Percentiles rank a stretch among this genome's conserved stretches.
Evolutionary conservation across 495 filamentous ascomycete genomes (phyloP).

Genomic region (Penicillium coffeae): DNA sequence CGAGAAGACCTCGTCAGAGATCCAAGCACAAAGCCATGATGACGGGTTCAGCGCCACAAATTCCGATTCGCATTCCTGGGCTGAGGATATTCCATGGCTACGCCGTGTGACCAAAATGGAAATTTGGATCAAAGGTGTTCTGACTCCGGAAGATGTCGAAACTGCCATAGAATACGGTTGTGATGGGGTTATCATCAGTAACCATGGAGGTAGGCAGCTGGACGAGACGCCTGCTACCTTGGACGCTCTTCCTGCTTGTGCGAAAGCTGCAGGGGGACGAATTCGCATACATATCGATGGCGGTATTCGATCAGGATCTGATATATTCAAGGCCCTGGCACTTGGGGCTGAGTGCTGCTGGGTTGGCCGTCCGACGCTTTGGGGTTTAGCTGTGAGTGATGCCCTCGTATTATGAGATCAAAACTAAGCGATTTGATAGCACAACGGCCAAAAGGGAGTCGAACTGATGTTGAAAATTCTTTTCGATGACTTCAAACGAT

Average conservation of each 20-base stretch:
- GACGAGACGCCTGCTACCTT: conserved; percentile 63
- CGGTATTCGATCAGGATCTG: conserved; percentile 58
- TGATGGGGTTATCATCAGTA: conserved; percentile 59
- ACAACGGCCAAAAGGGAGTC: conserved; percentile 38
- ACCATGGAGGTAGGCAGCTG: conserved; percentile 67
- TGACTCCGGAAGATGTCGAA: conserved; percentile 52
- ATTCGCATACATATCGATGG: conserved; percentile 68
- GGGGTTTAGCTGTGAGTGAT: conserved; percentile 28
- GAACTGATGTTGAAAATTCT: conserved; percentile 39
- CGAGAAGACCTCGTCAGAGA: conserved; percentile 69
- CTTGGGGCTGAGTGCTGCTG: conserved; percentile 62
- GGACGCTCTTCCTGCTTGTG: conserved; percentile 62
- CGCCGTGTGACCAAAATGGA: conserved; percentile 51
- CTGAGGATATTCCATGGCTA: conserved; percentile 34
- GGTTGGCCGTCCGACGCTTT: conserved; percentile 61
- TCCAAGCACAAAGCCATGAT: conserved; percentile 46
- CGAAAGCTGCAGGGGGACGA: conserved; percentile 48
- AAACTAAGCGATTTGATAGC: conserved; percentile 12
- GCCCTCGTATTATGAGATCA: neutral
- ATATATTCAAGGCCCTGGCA: conserved; percentile 67
- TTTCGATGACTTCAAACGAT: conserved; percentile 47
- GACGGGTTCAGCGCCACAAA: conserved; percentile 54
- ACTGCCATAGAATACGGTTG: conserved; percentile 50
- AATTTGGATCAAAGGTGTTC: conserved; percentile 55
- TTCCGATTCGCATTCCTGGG: conserved; percentile 68